phyloP scores from a whole-genome alignment of 2,329 filamentous ascomycete species.

The Stylonectria norvegica region DNA sequence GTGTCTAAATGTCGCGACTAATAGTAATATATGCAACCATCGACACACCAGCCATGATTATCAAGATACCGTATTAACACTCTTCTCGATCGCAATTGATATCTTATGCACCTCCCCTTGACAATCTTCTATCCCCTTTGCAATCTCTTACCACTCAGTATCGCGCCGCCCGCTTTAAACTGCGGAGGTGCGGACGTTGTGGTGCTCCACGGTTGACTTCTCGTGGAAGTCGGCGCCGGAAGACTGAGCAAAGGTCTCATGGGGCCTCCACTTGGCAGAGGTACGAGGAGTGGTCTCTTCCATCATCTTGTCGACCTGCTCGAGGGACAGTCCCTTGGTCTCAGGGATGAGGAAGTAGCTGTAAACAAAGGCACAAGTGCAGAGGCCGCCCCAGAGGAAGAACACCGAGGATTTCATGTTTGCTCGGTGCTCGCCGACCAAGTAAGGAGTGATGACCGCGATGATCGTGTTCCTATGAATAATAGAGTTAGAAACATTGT shows the following conservation, averaged over 20 bases:
- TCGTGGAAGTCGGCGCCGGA: constrained; percentile 31
- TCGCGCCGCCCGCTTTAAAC: no score
- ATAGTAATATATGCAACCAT: no score
- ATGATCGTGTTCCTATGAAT: constrained; percentile 78
- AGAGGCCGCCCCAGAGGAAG: constrained; percentile 72
- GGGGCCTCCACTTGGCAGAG: constrained; percentile 72
- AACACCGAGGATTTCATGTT: constrained; percentile 63
- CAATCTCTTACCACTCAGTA: no score
- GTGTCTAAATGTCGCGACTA: no score
- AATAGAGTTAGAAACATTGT: no score
- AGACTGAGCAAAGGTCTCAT: constrained; percentile 61
- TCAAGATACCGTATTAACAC: no score
- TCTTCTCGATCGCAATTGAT: no score
- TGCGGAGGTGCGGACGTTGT: constrained; percentile 30
- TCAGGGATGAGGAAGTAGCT: constrained; percentile 71
- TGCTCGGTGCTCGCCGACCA: constrained; percentile 45
- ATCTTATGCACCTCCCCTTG: no score
- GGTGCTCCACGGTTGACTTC: constrained; percentile 27
- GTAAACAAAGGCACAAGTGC: constrained; percentile 58
- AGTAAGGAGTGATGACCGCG: constrained; percentile 66
- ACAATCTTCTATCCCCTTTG: no score
- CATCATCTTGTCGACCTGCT: constrained; percentile 85
- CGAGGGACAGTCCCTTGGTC: constrained; percentile 72
- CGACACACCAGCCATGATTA: no score
- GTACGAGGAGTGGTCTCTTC: constrained; percentile 78